Base-by-base conservation (phyloP, 805 yeast species). In the Lipomyces mesembrius region DNA sequence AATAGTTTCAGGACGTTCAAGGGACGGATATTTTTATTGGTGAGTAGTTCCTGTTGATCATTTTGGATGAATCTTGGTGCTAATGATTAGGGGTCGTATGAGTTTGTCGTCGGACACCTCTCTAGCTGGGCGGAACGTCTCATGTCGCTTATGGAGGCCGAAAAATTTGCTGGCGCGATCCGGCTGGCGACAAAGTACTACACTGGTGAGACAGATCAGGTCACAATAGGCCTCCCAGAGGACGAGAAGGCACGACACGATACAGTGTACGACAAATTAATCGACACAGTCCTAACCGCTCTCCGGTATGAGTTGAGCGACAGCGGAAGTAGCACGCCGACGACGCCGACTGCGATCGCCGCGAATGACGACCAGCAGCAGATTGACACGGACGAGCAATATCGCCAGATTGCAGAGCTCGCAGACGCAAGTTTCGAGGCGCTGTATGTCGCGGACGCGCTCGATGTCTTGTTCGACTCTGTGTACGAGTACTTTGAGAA, bases 71-170 rank as follows among this genome's bases (percentile, higher is more conserved):
- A 5, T 22, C 14, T 7, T 4, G 14, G 5, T 52, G 37, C 62
- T 59, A 52, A 58, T 22, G 20, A 11, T 6, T 14, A 66, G 70
- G 71, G 71, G 0, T 78, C 80, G 53, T 82, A 83, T 62, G 87
- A 85, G 64, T 73, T 86, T 55, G 78, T 78, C 5, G 81, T 87
- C 2, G 96, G 93, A 0, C 80, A 85, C 29, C 76, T 86, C 17
- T 79, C 86, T 2, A 86, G 83, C 71, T 91, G 92, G 97, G 91
- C 88, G 0, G 93, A 89, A 70, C 79, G 81, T 34, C 75, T 90
- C 1, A 75, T 84, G 65, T 79, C 77, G 6, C 74, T 84, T 12
- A 79, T 91, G 59, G 79, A 83, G 11, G 71, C 77, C 1, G 85
- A 84, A 0, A 75, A 83, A 27, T 88, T 87, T 63, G 75, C 83